phyloP scores from a whole-genome alignment of 2,329 filamentous ascomycete genomes.

The Eutypella sp. region DNA sequence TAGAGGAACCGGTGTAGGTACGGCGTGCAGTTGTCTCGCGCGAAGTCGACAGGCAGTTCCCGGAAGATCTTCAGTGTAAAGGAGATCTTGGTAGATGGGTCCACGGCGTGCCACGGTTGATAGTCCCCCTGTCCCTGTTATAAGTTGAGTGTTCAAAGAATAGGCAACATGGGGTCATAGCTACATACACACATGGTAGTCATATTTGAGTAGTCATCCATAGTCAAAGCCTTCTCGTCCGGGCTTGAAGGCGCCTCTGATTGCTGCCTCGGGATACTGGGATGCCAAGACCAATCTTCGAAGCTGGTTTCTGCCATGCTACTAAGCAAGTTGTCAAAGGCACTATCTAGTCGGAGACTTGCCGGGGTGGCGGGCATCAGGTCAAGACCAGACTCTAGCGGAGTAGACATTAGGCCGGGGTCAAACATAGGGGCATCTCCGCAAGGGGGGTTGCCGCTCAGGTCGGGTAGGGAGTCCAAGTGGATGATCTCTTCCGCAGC shows the following conservation, averaged over 20 bases:
- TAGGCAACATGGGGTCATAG: not conserved
- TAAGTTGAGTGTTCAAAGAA: constrained; percentile 1
- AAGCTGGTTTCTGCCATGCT: constrained; percentile 6
- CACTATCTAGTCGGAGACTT: constrained; percentile 9
- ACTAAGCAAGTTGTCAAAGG: constrained; percentile 10
- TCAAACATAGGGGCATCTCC: constrained; percentile 6
- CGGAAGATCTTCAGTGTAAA: constrained; percentile 29
- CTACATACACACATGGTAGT: constrained; percentile 17
- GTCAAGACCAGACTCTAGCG: constrained; percentile 3
- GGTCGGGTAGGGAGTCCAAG: constrained; percentile 27
- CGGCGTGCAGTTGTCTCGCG: constrained; percentile 31
- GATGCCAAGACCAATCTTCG: constrained; percentile 4
- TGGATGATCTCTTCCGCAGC: constrained; percentile 14
- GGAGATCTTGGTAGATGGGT: constrained; percentile 34
- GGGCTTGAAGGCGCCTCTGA: constrained; percentile 1
- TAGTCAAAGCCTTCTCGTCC: constrained; percentile 6
- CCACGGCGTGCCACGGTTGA: constrained; percentile 28
- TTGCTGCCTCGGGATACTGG: constrained; percentile 3
- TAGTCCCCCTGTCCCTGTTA: constrained; percentile 13
- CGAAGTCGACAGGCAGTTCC: constrained; percentile 29
- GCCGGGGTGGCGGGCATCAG: constrained; percentile 1
- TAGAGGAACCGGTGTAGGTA: constrained; percentile 42
- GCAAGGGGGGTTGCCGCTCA: constrained; percentile 21
- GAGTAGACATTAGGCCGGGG: constrained; percentile 1
- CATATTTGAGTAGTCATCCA: constrained; percentile 17